Base-by-base conservation (phyloP, 2,329 filamentous ascomycete genomes). In the Bipolaris victoriae region DNA sequence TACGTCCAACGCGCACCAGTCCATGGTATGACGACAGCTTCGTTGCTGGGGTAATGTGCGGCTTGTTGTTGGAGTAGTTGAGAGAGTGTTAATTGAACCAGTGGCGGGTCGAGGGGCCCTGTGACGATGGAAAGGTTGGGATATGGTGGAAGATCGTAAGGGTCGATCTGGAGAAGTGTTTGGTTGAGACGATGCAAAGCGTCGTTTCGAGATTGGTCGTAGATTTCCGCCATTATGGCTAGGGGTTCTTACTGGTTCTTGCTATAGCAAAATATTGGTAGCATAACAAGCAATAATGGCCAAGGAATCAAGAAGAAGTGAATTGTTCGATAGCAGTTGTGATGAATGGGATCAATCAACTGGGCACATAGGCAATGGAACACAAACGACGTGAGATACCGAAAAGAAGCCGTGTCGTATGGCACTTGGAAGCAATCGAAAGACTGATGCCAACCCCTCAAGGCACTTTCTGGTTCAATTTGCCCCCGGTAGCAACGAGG, bases 1-100 rank as follows among this genome's bases (percentile, higher is more conserved):
- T 89, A 89, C 49, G 85, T 86, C 89, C 89, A 92, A 67, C 90
- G 81, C 3, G 88, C 84, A 1, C 86, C 87, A 0, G 89, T 92
- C 89, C 89, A 92, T 0, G 90, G 88, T 49, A 90, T 89, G 22
- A 92, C 83, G 40, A 93, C 76, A 58, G 86, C 90, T 71, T 92
- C 89, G 52, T 84, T 82, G 49, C 84, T 80, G 22, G 86, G 84
- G 73, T 90, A 86, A 46, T 86, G 82, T 48, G 86, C 81, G 43
- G 84, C 87, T 76, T 93, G 90, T 13, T 90, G 81, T 58, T 89
- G 87, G 37, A 93, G 81, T 1, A 93, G 82, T 70, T 91, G 88
- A 5, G 88, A 88, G 7, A 93, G 82, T 0, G 89, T 92, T 48
- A 92, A 78, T 58, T 91, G 86, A 46, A 90, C 81, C 36, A 93